Conservation (phyloP, 495 filamentous ascomycete genomes). For the Daldinia grandis region DNA sequence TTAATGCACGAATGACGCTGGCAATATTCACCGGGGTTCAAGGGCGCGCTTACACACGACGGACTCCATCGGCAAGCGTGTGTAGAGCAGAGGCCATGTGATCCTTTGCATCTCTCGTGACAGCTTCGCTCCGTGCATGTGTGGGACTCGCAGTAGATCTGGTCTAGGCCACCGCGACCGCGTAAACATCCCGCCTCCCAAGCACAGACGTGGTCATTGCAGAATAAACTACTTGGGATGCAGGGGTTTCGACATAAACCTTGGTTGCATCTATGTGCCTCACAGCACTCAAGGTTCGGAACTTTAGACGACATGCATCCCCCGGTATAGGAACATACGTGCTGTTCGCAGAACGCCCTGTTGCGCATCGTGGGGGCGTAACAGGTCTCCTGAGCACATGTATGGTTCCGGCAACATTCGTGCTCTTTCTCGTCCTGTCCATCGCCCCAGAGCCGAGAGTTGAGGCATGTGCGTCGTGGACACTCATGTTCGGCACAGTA, state of each 20-base stretch:
- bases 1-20: conserved; percentile 27
- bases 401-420: conserved; percentile 30
- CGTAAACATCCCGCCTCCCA: conserved; percentile 28
- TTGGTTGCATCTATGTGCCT: conserved; percentile 19
- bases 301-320: conserved; percentile 18
- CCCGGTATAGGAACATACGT: conserved; percentile 24
- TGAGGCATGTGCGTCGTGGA: conserved; percentile 25
- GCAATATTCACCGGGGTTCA: conserved; percentile 25
- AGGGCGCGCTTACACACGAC: conserved; percentile 14
- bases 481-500: conserved; percentile 32
- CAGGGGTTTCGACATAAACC: conserved; percentile 18
- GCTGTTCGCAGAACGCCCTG: conserved; percentile 28
- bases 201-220: conserved; percentile 26
- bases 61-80: conserved; percentile 35
- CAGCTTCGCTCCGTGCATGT: conserved; percentile 27
- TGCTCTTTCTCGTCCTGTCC: conserved; percentile 18
- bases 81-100: conserved; percentile 21
- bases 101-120: conserved; percentile 23
- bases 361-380: conserved; percentile 17
- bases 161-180: conserved; percentile 22
- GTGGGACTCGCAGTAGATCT: conserved; percentile 32
- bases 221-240: conserved; percentile 29
- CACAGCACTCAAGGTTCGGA: conserved; percentile 21
- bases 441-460: conserved; percentile 30
- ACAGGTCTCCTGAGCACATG: conserved; percentile 24